phyloP scores from a whole-genome alignment of 2,329 filamentous ascomycete species.

The Colletotrichum spinosum region DNA sequence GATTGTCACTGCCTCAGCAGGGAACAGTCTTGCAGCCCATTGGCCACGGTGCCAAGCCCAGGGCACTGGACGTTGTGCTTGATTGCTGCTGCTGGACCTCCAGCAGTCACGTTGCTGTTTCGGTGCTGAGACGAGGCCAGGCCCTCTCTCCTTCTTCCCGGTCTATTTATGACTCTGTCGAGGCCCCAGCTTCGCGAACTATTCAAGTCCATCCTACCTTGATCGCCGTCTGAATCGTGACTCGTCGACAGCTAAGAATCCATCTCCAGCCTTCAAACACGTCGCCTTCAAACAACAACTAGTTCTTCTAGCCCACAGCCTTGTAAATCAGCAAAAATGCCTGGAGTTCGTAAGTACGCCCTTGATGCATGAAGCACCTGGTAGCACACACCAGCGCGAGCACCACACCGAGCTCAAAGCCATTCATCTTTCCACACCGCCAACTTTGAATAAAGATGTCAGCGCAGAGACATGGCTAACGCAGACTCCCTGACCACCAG shows the following conservation, averaged over 20 bases:
- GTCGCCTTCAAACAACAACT: neutral
- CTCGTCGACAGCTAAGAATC: neutral
- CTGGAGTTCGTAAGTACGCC: constrained; percentile 63
- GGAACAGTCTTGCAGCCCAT: constrained; percentile 4
- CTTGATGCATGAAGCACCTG: neutral
- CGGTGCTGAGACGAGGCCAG: constrained; percentile 33
- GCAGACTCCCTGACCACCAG: constrained; percentile 45
- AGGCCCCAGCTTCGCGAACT: constrained; percentile 14
- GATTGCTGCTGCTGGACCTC: constrained; percentile 6
- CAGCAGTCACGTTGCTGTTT: neutral
- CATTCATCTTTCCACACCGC: neutral
- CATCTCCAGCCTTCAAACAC: neutral
- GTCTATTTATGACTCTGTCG: constrained; percentile 31
- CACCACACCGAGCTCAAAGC: neutral
- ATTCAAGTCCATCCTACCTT: neutral
- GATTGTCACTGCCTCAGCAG: constrained; percentile 33
- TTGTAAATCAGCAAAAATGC: constrained; percentile 55
- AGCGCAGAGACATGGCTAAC: neutral
- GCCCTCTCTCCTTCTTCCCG: constrained; percentile 5
- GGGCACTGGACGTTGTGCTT: neutral
- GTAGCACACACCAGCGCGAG: neutral
- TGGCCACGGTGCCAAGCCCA: constrained; percentile 13
- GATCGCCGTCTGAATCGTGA: neutral
- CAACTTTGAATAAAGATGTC: neutral
- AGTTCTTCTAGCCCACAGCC: neutral